Conservation (phyloP, 495 filamentous ascomycete genomes). For the Neurospora sp. region DNA sequence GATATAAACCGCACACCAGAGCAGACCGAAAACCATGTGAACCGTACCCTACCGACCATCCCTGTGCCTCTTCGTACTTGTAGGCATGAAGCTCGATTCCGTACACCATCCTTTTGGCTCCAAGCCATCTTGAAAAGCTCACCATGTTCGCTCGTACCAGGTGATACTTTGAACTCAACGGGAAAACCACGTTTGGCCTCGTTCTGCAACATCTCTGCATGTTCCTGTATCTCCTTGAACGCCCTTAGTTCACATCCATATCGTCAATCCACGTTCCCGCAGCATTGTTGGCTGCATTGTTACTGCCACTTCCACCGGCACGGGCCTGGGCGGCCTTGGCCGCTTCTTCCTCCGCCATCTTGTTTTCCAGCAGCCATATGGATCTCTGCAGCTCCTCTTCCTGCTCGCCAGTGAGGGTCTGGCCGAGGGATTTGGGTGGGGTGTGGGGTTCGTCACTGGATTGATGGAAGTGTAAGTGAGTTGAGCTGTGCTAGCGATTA, state of each 20-base stretch:
- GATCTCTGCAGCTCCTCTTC: neutral
- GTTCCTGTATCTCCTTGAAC: neutral
- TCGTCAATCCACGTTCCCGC: neutral
- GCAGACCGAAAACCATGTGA: too few relatives aligned
- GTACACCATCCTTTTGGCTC: slow-evolving; percentile 22
- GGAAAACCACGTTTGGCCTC: neutral
- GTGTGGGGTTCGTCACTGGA: neutral
- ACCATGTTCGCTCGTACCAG: too few relatives aligned
- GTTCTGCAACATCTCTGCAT: neutral
- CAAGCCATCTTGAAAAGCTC: too few relatives aligned
- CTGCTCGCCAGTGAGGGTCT: neutral
- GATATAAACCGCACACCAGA: too few relatives aligned
- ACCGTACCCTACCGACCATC: slow-evolving; percentile 32
- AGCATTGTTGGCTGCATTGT: neutral
- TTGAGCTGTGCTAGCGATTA: neutral
- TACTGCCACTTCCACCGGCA: neutral
- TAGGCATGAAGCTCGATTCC: slow-evolving; percentile 95
- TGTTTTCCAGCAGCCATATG: neutral
- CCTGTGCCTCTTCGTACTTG: slow-evolving; percentile 62
- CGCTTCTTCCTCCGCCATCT: neutral
- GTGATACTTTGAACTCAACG: neutral
- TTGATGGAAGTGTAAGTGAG: neutral
- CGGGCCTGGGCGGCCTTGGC: neutral
- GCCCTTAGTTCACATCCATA: neutral
- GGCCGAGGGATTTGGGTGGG: neutral